A percentile compares a stretch with the other conserved stretches of the same genome.
These are phyloP conservation scores for Leptographium flavum DNA, from an alignment of 2,329 filamentous ascomycete genomes.

Conservation along the genomic window DNA sequence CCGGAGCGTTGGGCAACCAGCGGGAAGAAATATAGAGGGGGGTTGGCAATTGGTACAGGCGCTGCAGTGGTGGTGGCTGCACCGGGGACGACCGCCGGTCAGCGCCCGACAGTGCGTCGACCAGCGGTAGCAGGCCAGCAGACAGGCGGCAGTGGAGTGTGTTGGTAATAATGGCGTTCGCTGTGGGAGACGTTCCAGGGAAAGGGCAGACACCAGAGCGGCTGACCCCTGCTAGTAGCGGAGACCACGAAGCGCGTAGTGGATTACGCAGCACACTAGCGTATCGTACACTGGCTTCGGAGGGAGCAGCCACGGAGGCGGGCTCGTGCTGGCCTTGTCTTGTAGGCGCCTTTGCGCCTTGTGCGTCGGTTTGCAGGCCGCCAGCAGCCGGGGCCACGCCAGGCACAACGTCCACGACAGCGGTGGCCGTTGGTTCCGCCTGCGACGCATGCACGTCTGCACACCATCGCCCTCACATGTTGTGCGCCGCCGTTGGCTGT, in stretches of 20 bases:
- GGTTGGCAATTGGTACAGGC: neutral
- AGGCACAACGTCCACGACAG: neutral
- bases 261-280: constrained; percentile 11
- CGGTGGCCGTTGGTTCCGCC: no score
- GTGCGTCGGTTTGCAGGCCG: no score
- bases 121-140: no score
- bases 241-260: constrained; percentile 9
- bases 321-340: constrained; percentile 1
- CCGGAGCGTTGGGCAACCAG: neutral
- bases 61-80: neutral
- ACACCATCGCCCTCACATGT: neutral
- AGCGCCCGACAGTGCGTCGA: no score
- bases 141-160: neutral
- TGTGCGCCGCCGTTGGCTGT: neutral
- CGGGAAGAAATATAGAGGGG: neutral
- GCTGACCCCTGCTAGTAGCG: constrained; percentile 10
- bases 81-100: no score
- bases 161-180: constrained; percentile 5
- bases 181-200: constrained; percentile 4
- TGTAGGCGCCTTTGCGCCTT: neutral
- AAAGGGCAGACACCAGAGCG: constrained; percentile 4
- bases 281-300: constrained; percentile 1
- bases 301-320: constrained; percentile 4
- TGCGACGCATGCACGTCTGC: neutral
- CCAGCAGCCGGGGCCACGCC: no score